These are phyloP conservation scores for Candida ulmi DNA, from an alignment of 805 yeast genomes.

Conservation along the genomic window DNA sequence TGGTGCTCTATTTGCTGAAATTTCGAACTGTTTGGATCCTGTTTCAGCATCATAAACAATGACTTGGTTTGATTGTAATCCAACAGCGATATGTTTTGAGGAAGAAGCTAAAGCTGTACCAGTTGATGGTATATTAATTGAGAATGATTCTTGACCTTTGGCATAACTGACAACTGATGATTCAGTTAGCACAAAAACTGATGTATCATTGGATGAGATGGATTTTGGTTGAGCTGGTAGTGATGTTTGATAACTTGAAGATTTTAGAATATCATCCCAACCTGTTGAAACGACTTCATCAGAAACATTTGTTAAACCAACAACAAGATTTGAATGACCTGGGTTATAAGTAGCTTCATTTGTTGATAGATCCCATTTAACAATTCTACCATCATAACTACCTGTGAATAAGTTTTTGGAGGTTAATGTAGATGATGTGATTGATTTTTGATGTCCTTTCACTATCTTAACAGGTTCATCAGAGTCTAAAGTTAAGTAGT, in stretches of 20 bases:
- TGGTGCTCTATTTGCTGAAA: constrained; percentile 49
- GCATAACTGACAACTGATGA: constrained; percentile 30
- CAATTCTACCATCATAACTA: constrained; percentile 74
- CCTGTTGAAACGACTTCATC: constrained; percentile 50
- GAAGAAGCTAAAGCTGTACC: constrained; percentile 45
- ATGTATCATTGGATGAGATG: constrained; percentile 31
- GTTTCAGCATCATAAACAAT: constrained; percentile 32
- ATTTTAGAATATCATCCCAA: constrained; percentile 81
- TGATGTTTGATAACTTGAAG: constrained; percentile 24
- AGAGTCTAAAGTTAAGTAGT: constrained; percentile 43
- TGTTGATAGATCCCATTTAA: constrained; percentile 46
- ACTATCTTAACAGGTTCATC: constrained; percentile 31
- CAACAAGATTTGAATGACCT: constrained; percentile 63
- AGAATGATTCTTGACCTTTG: constrained; percentile 25
- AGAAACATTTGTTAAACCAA: constrained; percentile 36
- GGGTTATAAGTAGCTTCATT: constrained; percentile 33
- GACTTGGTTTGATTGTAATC: constrained; percentile 35
- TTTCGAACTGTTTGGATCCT: constrained; percentile 20
- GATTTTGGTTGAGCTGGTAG: constrained; percentile 46
- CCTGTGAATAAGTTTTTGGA: constrained; percentile 46
- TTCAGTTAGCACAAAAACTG: constrained; percentile 34
- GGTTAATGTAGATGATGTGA: constrained; percentile 50
- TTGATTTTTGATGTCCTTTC: constrained; percentile 77
- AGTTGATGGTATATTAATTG: constrained; percentile 28
- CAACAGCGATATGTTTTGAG: constrained; percentile 40